Evolutionary conservation across 441 rosid genomes (phyloP), one percentile per base, ranked within the genome.

Genomic region (Raphanus hybrid): DNA sequence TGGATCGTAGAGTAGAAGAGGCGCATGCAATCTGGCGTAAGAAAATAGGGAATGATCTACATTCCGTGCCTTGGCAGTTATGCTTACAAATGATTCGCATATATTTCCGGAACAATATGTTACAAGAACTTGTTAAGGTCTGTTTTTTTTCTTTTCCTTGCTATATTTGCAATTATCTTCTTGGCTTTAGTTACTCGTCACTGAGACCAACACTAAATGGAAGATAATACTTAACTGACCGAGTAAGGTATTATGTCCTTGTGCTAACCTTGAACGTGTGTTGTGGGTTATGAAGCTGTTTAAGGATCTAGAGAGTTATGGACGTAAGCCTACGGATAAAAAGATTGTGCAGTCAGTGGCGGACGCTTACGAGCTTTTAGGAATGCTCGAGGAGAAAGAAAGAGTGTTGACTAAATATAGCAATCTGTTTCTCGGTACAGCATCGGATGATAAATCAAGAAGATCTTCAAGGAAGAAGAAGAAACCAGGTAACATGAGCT

Each of bases 51-150:
- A 61, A 74, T 11, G 95, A 92, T 86, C 88, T 93, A 74, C 97
- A 93, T 80, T 93, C 97, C 0, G 97, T 92, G 78, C 93, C 98
- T 66, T 96, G 99, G 99, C 86, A 87, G 61, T 73, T 93, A 71
- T 96, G 99, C 83, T 77, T 73, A 50, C 82, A 75, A 69, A 96
- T 96, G 95, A 84, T 90, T 71, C 83, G 90, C 37, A 81, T 93
- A 77, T 95, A 95, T 82, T 89, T 88, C 76, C 80, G 96, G 78
- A 93, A 90, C 86, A 89, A 87, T 82, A 92, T 89, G 99, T 87
- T 82, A 67, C 90, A 91, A 62, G 80, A 83, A 71, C 91, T 93
- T 26, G 76, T 89, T 14, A 93, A 89, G 98, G 98, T 92, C 81
- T 64, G 77, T 52, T 39, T 75, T 52, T 39, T 75, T 65, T 48